These are phyloP conservation scores for Boeremia lycopersici DNA, from an alignment of 2,329 filamentous ascomycete genomes.

Conservation along the genomic window DNA sequence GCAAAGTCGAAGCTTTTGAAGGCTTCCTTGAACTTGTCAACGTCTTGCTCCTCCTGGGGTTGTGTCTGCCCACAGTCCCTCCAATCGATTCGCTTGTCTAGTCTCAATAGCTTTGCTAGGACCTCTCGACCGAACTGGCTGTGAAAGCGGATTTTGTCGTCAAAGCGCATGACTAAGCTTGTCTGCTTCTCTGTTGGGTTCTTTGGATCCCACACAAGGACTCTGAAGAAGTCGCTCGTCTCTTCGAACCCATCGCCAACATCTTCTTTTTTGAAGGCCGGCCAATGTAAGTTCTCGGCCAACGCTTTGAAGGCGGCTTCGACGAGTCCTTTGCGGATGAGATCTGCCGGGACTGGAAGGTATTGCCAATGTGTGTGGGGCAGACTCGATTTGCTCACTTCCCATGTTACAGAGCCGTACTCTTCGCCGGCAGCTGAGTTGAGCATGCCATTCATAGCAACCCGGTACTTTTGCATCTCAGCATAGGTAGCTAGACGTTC, in stretches of 20 bases:
- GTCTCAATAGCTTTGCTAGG: constrained; percentile 80
- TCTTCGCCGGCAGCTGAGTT: constrained; percentile 54
- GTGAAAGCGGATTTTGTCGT: constrained; percentile 77
- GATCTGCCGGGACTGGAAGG: constrained; percentile 72
- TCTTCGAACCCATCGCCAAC: constrained; percentile 51
- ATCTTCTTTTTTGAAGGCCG: constrained; percentile 55
- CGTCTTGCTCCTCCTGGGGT: constrained; percentile 79
- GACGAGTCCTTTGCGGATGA: constrained; percentile 75
- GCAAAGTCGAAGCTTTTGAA: constrained; percentile 92
- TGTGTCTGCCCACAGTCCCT: constrained; percentile 78
- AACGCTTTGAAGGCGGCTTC: constrained; percentile 89
- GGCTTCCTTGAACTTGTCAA: constrained; percentile 75
- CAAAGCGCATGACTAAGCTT: constrained; percentile 75
- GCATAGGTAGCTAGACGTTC: constrained; percentile 66
- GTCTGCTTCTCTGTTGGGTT: constrained; percentile 63
- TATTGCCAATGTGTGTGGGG: constrained; percentile 96
- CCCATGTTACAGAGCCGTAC: constrained; percentile 87
- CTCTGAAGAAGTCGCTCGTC: constrained; percentile 72
- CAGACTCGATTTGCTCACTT: constrained; percentile 80
- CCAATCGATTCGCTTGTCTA: constrained; percentile 84
- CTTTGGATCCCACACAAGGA: constrained; percentile 76
- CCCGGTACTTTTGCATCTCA: constrained; percentile 85
- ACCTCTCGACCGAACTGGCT: constrained; percentile 89
- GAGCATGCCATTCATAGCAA: constrained; percentile 80
- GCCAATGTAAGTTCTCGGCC: constrained; percentile 74